Conservation (phyloP, 1,139 yeast species). For the Diutina pseudorugosa region DNA sequence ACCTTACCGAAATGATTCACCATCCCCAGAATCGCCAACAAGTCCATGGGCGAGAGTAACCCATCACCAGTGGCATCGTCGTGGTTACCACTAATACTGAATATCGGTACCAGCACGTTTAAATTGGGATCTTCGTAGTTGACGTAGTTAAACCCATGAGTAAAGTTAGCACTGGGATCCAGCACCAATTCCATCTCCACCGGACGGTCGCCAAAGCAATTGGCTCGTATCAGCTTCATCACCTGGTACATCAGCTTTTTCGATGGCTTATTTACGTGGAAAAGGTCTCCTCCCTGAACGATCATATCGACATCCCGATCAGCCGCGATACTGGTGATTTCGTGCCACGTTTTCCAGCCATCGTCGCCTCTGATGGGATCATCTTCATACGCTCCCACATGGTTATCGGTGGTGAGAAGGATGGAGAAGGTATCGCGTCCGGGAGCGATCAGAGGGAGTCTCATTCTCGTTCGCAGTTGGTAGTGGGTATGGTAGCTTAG, state of each 20-base stretch:
- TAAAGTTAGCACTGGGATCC: slow-evolving; percentile 56
- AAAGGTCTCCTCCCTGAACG: slow-evolving; percentile 85
- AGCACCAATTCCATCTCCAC: slow-evolving; percentile 76
- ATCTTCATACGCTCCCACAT: slow-evolving; percentile 83
- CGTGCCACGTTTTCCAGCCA: slow-evolving; percentile 78
- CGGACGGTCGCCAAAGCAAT: slow-evolving; percentile 81
- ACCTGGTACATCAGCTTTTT: slow-evolving; percentile 83
- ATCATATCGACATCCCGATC: slow-evolving; percentile 76
- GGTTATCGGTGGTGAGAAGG: slow-evolving; percentile 87
- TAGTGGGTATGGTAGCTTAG: too few relatives aligned
- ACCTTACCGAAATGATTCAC: slow-evolving; percentile 87
- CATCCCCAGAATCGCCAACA: slow-evolving; percentile 70
- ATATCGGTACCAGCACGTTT: slow-evolving; percentile 83
- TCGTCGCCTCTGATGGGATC: slow-evolving; percentile 91
- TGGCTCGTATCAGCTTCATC: slow-evolving; percentile 53
- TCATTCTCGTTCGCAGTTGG: not conserved
- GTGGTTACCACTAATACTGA: slow-evolving; percentile 92
- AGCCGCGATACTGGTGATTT: slow-evolving; percentile 64
- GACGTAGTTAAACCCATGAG: slow-evolving; percentile 51
- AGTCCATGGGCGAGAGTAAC: slow-evolving; percentile 77
- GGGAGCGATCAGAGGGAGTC: slow-evolving; percentile 14
- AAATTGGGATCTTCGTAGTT: slow-evolving; percentile 87
- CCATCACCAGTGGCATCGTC: slow-evolving; percentile 94
- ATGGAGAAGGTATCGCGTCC: slow-evolving; percentile 61
- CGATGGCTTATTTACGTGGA: slow-evolving; percentile 81